Evolutionary conservation across 441 rosid genomes (phyloP), one percentile per base, ranked within the genome.

Genomic region (Hura crepitans): DNA sequence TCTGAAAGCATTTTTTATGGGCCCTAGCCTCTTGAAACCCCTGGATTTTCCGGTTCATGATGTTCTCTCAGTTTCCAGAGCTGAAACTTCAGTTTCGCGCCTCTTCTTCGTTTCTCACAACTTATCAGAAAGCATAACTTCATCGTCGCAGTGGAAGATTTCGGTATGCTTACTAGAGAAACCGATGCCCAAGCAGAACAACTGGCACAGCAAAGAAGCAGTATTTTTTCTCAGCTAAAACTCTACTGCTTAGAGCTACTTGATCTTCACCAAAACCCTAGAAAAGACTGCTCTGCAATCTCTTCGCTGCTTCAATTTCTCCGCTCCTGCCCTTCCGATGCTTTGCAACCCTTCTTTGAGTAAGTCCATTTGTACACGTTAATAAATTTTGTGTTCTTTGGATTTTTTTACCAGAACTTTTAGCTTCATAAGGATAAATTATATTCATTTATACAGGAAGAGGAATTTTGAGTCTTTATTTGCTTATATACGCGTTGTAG

Each of bases 281-380:
- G 73, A 70, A 82, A 78, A 43, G 69, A 76, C 49, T 77, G 82
- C 50, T 73, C 87, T n/a, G 72, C 86, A 8, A 65, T 91, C 58
- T 68, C 85, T 39, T 81, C 82, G 0, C 71, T 94, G 58, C 87
- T 86, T 72, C 69, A 31, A 8, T 78, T 85, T 69, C 90, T 94
- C 75, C 87, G 83, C 54, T 50, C 69, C 54, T 74, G 86, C 62
- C 81, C 89, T 43, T 65, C 91, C 15, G 54, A 68, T 55, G 70
- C 72, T 51, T 89, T 92, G 18, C 97, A 92, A 65, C 87, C 95
- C 5, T 86, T 90, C 83, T 87, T 92, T 74, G 94, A 95, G 98
- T 92, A 72, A 70, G 73, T 70, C 7, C 13, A 15, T 9, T 15
- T 18, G 1, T 69, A 28, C 2, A 33, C 25, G 15, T 12, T 23